A percentile compares a stretch with the other conserved stretches of the same genome.
Evolutionary conservation across 176 grass and related monocot species (phyloP).

Genomic region (Triticum turgidum): DNA sequence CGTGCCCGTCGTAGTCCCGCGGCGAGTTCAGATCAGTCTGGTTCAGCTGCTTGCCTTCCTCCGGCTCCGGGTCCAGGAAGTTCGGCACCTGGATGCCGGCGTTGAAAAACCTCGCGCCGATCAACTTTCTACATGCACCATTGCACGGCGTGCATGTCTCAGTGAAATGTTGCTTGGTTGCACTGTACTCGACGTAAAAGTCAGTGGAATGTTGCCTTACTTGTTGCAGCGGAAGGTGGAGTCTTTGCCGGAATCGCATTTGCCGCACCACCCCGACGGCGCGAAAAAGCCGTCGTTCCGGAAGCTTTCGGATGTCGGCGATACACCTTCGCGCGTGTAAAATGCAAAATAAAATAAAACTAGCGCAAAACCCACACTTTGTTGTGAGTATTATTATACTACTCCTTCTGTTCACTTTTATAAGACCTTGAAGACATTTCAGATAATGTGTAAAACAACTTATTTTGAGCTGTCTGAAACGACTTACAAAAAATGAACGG

Average conservation of each 20-base stretch:
- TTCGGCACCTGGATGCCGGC: background rate
- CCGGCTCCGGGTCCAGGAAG: background rate
- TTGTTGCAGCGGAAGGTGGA: conserved; percentile 9
- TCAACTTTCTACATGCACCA: conserved; percentile 52
- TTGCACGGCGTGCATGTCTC: background rate
- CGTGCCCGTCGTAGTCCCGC: conserved; percentile 59
- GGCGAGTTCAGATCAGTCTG: conserved; percentile 43
- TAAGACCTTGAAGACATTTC: too few species aligned
- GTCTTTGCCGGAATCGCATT: conserved; percentile 19
- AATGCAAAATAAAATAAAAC: background rate
- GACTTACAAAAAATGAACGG: too few species aligned
- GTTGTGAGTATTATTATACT: background rate
- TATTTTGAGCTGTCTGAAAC: too few species aligned
- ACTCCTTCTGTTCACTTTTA: too few species aligned
- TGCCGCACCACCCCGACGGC: background rate
- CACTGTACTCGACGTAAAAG: background rate
- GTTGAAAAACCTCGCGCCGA: conserved; percentile 67
- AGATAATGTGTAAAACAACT: too few species aligned
- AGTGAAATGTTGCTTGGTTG: background rate
- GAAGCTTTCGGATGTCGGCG: conserved; percentile 36
- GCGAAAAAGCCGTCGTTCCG: background rate
- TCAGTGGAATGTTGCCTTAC: too few species aligned
- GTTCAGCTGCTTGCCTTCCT: background rate
- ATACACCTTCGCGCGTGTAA: conserved; percentile 31
- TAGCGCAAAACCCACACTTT: background rate